Percentiles rank a stretch among this genome's conserved stretches.
These are phyloP conservation scores for Rhodotorula sp. DNA, from an alignment of 1,284 basidiomycete species.

Conservation along the genomic window DNA sequence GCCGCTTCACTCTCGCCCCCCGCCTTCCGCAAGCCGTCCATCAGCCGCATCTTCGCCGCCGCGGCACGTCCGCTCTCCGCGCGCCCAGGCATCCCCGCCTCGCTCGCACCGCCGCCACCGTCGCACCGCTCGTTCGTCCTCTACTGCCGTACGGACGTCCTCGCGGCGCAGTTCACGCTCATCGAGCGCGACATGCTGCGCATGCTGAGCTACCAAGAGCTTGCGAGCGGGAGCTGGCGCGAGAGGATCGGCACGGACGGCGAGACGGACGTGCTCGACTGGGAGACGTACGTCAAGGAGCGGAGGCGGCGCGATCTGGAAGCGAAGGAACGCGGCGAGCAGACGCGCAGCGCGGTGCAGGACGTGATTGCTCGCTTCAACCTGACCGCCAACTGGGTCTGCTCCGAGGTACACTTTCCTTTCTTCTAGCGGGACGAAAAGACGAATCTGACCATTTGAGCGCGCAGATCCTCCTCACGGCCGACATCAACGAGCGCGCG, in stretches of 20 bases:
- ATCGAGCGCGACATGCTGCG: slow-evolving; percentile 85
- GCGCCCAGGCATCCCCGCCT: slow-evolving; percentile 2
- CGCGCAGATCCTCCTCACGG: slow-evolving; percentile 50
- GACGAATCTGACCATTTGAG: background rate
- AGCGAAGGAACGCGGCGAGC: slow-evolving; percentile 51
- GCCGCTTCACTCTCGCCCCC: background rate
- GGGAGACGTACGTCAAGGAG: slow-evolving; percentile 77
- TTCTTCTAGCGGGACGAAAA: no score
- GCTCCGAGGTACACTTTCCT: slow-evolving; percentile 55
- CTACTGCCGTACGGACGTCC: slow-evolving; percentile 57
- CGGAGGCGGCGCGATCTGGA: slow-evolving; percentile 69
- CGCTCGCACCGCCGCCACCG: background rate
- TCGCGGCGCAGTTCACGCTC: slow-evolving; percentile 79
- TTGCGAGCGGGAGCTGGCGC: slow-evolving; percentile 56
- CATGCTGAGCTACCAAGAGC: slow-evolving; percentile 58
- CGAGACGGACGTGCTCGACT: slow-evolving; percentile 70
- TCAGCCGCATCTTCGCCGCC: slow-evolving; percentile 28
- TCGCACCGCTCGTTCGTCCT: slow-evolving; percentile 68
- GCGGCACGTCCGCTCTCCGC: background rate
- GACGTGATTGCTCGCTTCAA: slow-evolving; percentile 85
- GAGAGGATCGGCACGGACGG: slow-evolving; percentile 45
- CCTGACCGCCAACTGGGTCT: slow-evolving; percentile 71
- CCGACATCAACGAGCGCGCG: slow-evolving; percentile 60
- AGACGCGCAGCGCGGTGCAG: slow-evolving; percentile 54
- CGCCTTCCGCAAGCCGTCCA: slow-evolving; percentile 28